Conservation (phyloP, 2,329 filamentous ascomycete species). For the Apiospora sp. region DNA sequence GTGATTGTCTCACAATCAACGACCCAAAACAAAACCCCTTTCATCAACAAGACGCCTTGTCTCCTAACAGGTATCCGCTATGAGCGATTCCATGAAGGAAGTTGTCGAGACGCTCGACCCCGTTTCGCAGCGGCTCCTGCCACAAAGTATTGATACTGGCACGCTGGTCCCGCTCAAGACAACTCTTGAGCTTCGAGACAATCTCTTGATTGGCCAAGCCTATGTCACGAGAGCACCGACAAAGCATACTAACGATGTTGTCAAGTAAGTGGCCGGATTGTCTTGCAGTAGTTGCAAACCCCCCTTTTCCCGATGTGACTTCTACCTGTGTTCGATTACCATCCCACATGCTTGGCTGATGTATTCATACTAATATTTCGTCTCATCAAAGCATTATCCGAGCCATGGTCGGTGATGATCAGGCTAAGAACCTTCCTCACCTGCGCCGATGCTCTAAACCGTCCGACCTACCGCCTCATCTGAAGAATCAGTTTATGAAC, state of each 20-base stretch:
- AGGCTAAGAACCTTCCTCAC: conserved; percentile 72
- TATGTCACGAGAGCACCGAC: conserved; percentile 77
- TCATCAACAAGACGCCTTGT: conserved; percentile 37
- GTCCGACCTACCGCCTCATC: conserved; percentile 70
- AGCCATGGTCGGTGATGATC: conserved; percentile 64
- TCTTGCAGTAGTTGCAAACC: not conserved
- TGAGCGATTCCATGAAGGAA: conserved; percentile 48
- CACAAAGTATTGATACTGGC: conserved; percentile 40
- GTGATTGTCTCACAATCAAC: conserved; percentile 17
- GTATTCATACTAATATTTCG: conserved; percentile 36
- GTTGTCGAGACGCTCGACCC: conserved; percentile 48
- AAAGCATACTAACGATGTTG: conserved; percentile 74
- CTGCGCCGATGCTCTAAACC: conserved; percentile 80
- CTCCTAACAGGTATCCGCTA: conserved; percentile 44
- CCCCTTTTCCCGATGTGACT: conserved; percentile 25
- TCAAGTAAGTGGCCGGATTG: conserved; percentile 65
- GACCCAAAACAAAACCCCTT: conserved; percentile 29
- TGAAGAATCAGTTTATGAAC: conserved; percentile 69
- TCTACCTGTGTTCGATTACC: conserved; percentile 28
- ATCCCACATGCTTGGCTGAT: not conserved
- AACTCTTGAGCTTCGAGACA: conserved; percentile 67
- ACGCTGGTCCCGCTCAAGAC: conserved; percentile 69
- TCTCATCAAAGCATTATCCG: conserved; percentile 58
- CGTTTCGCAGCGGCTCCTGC: conserved; percentile 43
- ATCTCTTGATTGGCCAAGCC: conserved; percentile 66